Base-by-base conservation (phyloP, 2,329 filamentous ascomycete species). In the Ascochyta fabae region DNA sequence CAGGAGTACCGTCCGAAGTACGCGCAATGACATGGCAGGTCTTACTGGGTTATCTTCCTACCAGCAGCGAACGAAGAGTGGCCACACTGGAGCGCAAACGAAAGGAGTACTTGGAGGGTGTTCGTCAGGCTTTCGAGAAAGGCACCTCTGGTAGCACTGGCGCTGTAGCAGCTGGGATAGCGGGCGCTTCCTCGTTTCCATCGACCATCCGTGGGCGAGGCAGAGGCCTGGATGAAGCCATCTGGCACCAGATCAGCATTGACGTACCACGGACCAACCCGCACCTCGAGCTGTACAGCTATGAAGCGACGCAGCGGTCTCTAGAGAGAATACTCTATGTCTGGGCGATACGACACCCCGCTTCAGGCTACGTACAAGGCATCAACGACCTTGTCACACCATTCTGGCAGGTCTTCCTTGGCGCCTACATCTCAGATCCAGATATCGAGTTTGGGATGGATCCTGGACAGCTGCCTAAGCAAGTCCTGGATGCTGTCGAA, bases 241-340 rank as follows among this genome's bases (percentile, higher is more conserved):
- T 99, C 56, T 99, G 95, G 95, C 95, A 99, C 79, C 95, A 99
- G 73, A 98, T 99, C 77, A 97, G 92, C 76, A 99, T 99, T 70
- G 95, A 99, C 72, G 91, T 98, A 22, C 95, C 95, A 3, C 87
- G 95, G 46, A 99, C 95, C 4, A 98, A 96, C 72, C 95, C 95
- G 10, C 95, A 98, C 76, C 88, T 99, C 49, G 91, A 96, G 66
- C 83, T 99, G 0, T 99, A 99, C 77, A 86, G 91, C 63, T 98
- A 96, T 72, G 94, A 98, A 76, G 94, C 94, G 4, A 99, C 96
- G 0, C 95, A 99, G 74, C 83, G 93, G 50, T 97, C 92, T 1
- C 80, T 99, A 13, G 96, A 99, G 76, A 87, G 94, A 44, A 98
- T 99, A 65, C 78, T 99, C 19, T 99, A 99, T 73, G 86, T 99